Base-by-base conservation (phyloP, 371 early-diverging fungal genomes). In the Vairimorpha apis region DNA sequence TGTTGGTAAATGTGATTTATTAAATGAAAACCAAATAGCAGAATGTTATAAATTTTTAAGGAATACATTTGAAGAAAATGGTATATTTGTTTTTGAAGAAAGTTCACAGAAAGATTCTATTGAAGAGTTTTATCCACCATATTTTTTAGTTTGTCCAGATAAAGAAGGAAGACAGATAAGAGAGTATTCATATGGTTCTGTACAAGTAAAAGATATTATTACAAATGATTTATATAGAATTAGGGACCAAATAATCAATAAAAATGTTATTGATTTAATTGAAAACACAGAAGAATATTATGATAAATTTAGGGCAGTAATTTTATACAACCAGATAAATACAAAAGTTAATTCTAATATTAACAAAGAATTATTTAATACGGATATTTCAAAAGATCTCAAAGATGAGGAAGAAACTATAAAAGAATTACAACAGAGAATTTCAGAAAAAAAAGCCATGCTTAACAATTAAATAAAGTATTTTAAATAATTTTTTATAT, bases 271-370 rank as follows among this genome's bases (percentile, higher is more conserved):
- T 32, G 74, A 71, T 16, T 65, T 79, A 23, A 71, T 75, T 0
- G 70, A 77, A 49, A 56, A 65, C 21, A 82, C 82, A 23, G 82
- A 82, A 43, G 41, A 63, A 25, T 78, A 63, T 62, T 82, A 82
- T 53, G 66, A 73, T 35, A 60, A 49, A 10, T 77, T 58, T 45
- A 71, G 70, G 4, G 62, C 70, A 45, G 16, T 27, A n/a, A 33
- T 60, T 23, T n/a, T 60, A 1, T 60, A 3, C 35, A 13, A 35
- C 2, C 5, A 7, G 1, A 37, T 60, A 21, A 27, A 37, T 37
- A 60, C 4, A 60, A 14, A 60, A 21, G 41, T 37, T 37, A 60
- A 27, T 37, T 35, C 32, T 8, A 18, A 35, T 16, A 10, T 60
- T 5, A 60, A 60, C 18, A 35, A 32, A 35, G 60, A 60, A 5